Base-by-base conservation (phyloP, 805 yeast species). In the Blastobotrys attinorum region DNA sequence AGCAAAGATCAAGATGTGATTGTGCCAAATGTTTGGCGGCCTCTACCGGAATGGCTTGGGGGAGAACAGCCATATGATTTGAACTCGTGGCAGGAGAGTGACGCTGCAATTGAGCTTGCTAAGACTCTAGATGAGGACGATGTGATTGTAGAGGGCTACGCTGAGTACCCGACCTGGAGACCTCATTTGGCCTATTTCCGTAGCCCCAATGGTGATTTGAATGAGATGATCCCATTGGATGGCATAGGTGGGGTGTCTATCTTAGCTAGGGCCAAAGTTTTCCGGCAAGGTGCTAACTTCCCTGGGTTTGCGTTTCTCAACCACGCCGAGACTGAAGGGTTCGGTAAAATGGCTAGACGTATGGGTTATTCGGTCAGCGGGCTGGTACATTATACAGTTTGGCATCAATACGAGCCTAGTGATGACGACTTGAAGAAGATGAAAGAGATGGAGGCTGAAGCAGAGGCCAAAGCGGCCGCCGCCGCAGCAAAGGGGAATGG, bases 11-110 rank as follows among this genome's bases (percentile, higher is more conserved):
- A 76, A 59, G 97, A 90, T 61, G 92, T 90, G 22, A 86, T 90
- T 41, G 97, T 90, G 15, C 97, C 97, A 15, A 90, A 90, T 59
- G 96, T 90, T 35, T 90, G 97, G 97, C 75, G 98, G 57, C 98
- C 97, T 4, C 71, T 90, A 48, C 98, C 98, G 2, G 80, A 78
- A 31, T 92, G 88, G 64, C 73, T 90, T 49, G 92, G 90, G 29
- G 77, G 79, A 50, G 94, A 85, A 61, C 98, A 90, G 66, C 86
- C 97, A 0, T 90, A 90, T 62, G 98, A 90, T 64, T 76, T 90
- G 58, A 90, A 90, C 65, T 84, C 97, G 7, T 90, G 98, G 98
- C 76, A 85, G 46, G 97, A 90, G 67, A 79, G 90, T 3, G 81
- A 77, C 3, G 77, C 81, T 13, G 97, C 86, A 0, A 39, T 60